Base-by-base conservation (phyloP, 768 basidiomycete species). In the Panus rudis region DNA sequence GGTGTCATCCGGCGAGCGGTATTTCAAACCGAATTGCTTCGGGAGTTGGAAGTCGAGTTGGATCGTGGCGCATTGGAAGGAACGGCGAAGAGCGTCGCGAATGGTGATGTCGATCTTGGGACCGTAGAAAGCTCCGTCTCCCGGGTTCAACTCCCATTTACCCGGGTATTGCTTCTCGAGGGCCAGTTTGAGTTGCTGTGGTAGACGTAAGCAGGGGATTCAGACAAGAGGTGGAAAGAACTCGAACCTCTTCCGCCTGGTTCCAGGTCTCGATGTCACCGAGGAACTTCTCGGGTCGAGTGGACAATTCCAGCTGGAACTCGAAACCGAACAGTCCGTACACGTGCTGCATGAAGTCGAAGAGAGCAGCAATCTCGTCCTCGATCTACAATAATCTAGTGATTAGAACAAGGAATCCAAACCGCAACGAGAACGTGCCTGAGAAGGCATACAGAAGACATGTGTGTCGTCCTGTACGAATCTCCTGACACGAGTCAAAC, bases 381-480 rank as follows among this genome's bases (percentile, higher is more conserved):
- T 82, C 87, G 47, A 99, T 81, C 84, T 94, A 37, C 22, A 14
- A 16, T 25, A 17, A 23, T 31, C 12, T 24, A 19, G 4, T n/a
- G 20, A 22, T 32, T 3, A 6, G n/a, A n/a, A n/a, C n/a, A n/a
- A n/a, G 14, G 26, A 40, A 16, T 6, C 33, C 7, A 35, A 35
- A 35, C 33, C n/a, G 16, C 16, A 35, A 8, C 7, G 10, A 19
- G 6, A 22, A 48, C 67, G 49, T 48, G 84, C 86, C 71, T 92
- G 92, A 7, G 83, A 79, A 7, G 88, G 87, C 79, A 90, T 93
- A 63, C 94, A 99, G 72, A 99, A 99, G 42, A 98, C 86, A 63
- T 99, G 96, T 0, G 96, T 92, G 62, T 99, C 96, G 58, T 98
- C 96, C 67, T 98, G 96, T 43, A 91, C 84, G 66, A 99, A 98